Conservation (phyloP, 2,329 filamentous ascomycete species). For the Cladophialophora yegresii region DNA sequence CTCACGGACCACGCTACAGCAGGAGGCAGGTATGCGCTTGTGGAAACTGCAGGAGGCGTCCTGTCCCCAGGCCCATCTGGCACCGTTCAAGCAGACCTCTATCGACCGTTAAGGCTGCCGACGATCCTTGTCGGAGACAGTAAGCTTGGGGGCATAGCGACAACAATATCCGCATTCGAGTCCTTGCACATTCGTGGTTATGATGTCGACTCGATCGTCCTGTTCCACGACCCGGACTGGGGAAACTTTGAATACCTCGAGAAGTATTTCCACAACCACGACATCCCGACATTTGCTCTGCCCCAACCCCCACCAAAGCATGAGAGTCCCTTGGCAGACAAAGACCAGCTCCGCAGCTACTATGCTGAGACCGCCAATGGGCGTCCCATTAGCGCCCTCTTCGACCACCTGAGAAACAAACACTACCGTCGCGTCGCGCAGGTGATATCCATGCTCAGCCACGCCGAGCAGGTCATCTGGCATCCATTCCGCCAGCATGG, state of each 20-base stretch:
- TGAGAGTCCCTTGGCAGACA: constrained; percentile 51
- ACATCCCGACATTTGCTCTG: constrained; percentile 60
- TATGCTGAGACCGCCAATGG: constrained; percentile 56
- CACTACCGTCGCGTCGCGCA: constrained; percentile 60
- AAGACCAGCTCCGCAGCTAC: constrained; percentile 62
- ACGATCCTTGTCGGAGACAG: constrained; percentile 74
- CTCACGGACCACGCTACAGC: constrained; percentile 40
- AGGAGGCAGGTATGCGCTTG: constrained; percentile 54
- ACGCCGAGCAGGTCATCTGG: constrained; percentile 71
- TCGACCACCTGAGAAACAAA: constrained; percentile 55
- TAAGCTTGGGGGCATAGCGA: constrained; percentile 75
- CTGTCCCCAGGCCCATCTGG: constrained; percentile 77
- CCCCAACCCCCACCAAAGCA: constrained; percentile 60
- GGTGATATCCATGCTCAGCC: constrained; percentile 62
- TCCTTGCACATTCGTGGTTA: constrained; percentile 76
- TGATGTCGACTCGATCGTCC: constrained; percentile 68
- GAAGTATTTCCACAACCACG: constrained; percentile 65
- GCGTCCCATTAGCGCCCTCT: constrained; percentile 48
- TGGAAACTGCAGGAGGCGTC: constrained; percentile 82
- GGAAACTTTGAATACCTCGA: constrained; percentile 68
- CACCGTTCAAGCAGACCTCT: constrained; percentile 74
- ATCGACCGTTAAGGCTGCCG: constrained; percentile 71
- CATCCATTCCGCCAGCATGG: constrained; percentile 84
- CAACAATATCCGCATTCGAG: constrained; percentile 78
- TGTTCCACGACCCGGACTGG: constrained; percentile 68